Conservation (phyloP, 192 early-diverging fungal genomes). For the Kickxella alabastrina region DNA sequence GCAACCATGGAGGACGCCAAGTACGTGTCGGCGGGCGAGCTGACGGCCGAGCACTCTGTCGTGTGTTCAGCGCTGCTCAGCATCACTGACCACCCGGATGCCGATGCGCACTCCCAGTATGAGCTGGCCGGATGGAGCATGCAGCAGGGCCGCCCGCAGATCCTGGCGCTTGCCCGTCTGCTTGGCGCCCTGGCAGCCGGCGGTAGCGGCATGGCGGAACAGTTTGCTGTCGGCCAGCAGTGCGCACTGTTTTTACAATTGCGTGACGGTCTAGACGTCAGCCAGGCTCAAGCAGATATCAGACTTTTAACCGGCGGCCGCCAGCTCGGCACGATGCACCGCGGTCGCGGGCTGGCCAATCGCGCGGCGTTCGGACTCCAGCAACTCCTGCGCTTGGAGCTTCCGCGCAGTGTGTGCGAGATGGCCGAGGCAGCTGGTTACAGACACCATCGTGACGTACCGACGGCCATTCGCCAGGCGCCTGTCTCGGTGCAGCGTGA, state of each 20-base stretch:
- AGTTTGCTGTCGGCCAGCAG: not conserved
- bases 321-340: not conserved
- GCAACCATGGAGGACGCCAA: constrained; percentile 18
- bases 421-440: not conserved
- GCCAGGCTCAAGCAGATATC: constrained; percentile 34
- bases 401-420: constrained; percentile 8
- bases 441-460: not conserved
- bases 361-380: not conserved
- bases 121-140: constrained; percentile 14
- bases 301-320: constrained; percentile 6
- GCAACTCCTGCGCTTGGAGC: constrained; percentile 8
- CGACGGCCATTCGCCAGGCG: constrained; percentile 5
- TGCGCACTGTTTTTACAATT: not conserved
- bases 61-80: constrained; percentile 38
- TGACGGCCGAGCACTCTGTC: constrained; percentile 26
- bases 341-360: no score
- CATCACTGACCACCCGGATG: constrained; percentile 15
- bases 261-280: constrained; percentile 7
- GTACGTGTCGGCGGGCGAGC: constrained; percentile 34
- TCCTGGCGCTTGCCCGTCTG: constrained; percentile 45
- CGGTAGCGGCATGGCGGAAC: not conserved
- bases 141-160: constrained; percentile 10
- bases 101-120: constrained; percentile 9
- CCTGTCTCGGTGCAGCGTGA: constrained; percentile 47
- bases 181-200: constrained; percentile 26